A percentile compares a stretch with the other conserved stretches of the same genome.
phyloP scores from a whole-genome alignment of 1,284 basidiomycete genomes.

The Ustilago lituana region DNA sequence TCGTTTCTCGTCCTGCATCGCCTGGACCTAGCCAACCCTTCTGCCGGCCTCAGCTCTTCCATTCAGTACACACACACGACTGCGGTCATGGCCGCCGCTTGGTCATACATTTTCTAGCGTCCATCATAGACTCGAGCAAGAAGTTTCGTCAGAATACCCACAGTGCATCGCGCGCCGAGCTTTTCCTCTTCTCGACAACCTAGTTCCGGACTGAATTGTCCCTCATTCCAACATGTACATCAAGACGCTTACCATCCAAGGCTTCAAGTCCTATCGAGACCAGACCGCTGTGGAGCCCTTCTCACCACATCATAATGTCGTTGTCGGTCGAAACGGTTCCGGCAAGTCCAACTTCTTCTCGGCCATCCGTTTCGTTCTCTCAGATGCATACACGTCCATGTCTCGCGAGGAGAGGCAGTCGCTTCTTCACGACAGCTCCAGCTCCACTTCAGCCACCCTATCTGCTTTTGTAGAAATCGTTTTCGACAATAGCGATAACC shows the following conservation, averaged over 20 bases:
- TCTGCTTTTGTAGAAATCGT: constrained; percentile 83
- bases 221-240: constrained; percentile 51
- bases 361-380: constrained; percentile 92
- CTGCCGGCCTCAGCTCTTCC: neutral
- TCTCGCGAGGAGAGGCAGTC: constrained; percentile 90
- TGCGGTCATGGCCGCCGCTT: constrained; percentile 9
- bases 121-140: no score
- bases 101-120: constrained; percentile 6
- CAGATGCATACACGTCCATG: constrained; percentile 96
- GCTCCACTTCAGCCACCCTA: constrained; percentile 81
- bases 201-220: neutral
- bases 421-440: constrained; percentile 90
- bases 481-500: constrained; percentile 73
- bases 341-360: constrained; percentile 68
- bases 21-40: no score
- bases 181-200: neutral
- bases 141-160: no score
- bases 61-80: no score
- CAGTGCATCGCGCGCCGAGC: neutral
- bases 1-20: no score
- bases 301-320: constrained; percentile 66
- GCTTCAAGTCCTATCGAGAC: constrained; percentile 92
- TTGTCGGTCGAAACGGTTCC: constrained; percentile 68
- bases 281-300: constrained; percentile 73
- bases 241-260: constrained; percentile 69